Percentiles rank a stretch among this genome's conserved stretches.
phyloP scores from a whole-genome alignment of 495 filamentous ascomycete genomes.

The Rostrohypoxylon terebratum region DNA sequence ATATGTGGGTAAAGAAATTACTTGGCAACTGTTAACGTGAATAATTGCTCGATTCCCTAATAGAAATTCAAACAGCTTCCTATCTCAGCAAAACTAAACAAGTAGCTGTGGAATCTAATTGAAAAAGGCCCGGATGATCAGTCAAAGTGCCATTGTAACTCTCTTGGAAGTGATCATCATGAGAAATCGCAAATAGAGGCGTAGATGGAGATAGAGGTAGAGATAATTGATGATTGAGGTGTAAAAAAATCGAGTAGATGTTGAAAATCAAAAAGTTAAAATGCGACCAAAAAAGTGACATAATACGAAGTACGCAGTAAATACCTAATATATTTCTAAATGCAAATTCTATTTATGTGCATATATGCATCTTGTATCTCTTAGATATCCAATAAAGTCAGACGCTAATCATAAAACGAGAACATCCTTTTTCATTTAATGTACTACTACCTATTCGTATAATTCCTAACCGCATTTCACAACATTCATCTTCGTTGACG shows the following conservation, averaged over 20 bases:
- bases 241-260: not conserved
- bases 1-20: conserved; percentile 5
- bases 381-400: not conserved
- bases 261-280: not conserved
- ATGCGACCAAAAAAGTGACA: not conserved
- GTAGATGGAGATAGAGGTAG: not conserved
- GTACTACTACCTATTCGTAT: not conserved
- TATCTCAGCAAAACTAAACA: conserved; percentile 22
- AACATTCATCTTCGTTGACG: not conserved
- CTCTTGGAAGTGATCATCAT: not conserved
- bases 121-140: conserved; percentile 3
- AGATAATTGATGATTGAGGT: not conserved
- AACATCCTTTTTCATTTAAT: conserved; percentile 1
- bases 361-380: not conserved
- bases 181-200: not conserved
- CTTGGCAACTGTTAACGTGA: conserved; percentile 14
- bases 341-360: not conserved
- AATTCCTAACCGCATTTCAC: not conserved
- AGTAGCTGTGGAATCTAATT: conserved; percentile 4
- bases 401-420: conserved; percentile 38
- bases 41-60: conserved; percentile 1
- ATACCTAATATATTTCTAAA: not conserved
- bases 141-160: not conserved
- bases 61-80: conserved; percentile 32
- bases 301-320: too few species aligned